phyloP scores from a whole-genome alignment of 768 basidiomycete species.

The Tylopilus sp. region DNA sequence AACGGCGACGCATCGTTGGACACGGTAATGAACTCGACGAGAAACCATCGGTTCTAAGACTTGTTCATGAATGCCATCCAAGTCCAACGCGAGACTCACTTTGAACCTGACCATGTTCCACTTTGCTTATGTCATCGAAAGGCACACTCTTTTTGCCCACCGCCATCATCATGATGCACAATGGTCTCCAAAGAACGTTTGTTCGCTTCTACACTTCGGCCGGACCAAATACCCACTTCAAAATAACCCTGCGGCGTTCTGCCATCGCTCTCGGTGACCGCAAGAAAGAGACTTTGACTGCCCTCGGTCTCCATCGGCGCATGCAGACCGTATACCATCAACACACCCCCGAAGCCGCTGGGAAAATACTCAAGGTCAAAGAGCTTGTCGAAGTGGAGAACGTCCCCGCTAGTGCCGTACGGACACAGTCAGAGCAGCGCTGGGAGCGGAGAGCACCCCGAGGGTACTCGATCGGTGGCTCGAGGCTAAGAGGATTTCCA shows the following conservation, averaged over 20 bases:
- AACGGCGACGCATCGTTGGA: conserved; percentile 30
- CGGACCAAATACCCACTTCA: conserved; percentile 66
- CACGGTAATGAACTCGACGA: conserved; percentile 75
- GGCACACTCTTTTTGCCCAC: neutral
- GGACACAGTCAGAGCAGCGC: conserved; percentile 67
- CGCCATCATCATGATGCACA: conserved; percentile 1
- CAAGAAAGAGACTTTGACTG: conserved; percentile 69
- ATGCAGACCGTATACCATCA: conserved; percentile 83
- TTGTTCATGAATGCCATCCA: neutral
- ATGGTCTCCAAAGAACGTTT: conserved; percentile 2
- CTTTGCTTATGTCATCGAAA: conserved; percentile 10
- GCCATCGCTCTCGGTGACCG: conserved; percentile 76
- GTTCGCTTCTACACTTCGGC: conserved; percentile 10
- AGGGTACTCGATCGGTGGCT: conserved; percentile 58
- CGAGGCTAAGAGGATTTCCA: conserved; percentile 26
- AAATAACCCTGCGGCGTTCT: conserved; percentile 86
- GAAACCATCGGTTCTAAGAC: conserved; percentile 78
- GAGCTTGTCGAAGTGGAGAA: conserved; percentile 89
- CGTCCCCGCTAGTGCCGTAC: conserved; percentile 64
- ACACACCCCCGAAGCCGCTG: conserved; percentile 70
- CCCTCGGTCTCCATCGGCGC: conserved; percentile 79
- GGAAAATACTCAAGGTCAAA: conserved; percentile 85
- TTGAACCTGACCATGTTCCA: conserved; percentile 69
- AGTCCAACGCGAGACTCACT: conserved; percentile 27
- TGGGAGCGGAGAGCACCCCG: conserved; percentile 60